phyloP scores from a whole-genome alignment of 1,139 yeast genomes.

The Yamadazyma triangularis region DNA sequence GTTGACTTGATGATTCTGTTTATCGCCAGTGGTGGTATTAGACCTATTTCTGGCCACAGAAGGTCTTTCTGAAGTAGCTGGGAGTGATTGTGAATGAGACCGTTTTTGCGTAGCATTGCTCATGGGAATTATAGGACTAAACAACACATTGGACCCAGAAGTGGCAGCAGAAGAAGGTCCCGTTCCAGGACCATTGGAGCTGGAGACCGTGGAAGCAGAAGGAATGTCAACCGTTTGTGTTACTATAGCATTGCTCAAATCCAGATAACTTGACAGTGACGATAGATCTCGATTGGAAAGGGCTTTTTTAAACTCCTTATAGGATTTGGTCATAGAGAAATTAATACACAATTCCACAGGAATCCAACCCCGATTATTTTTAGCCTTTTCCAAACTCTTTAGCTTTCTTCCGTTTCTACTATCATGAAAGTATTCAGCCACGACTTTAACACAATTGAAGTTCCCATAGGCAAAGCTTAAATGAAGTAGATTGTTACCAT shows the following conservation, averaged over 20 bases:
- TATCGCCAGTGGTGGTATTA: constrained; percentile 5
- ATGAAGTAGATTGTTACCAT: constrained; percentile 78
- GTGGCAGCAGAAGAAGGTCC: no score
- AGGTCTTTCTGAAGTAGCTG: constrained; percentile 15
- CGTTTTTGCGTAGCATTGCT: constrained; percentile 15
- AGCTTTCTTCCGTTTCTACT: constrained; percentile 25
- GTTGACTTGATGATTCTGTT: background rate
- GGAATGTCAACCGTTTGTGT: background rate
- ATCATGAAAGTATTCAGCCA: constrained; percentile 37
- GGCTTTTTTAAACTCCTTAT: constrained; percentile 16
- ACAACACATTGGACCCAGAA: constrained; percentile 23
- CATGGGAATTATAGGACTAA: constrained; percentile 35
- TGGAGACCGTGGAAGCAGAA: constrained; percentile 2
- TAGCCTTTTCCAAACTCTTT: constrained; percentile 18
- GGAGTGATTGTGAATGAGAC: constrained; percentile 35
- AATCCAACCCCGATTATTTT: constrained; percentile 63
- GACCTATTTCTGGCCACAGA: constrained; percentile 11
- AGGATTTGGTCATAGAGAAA: constrained; percentile 36
- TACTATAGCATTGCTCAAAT: background rate
- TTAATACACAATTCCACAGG: constrained; percentile 46
- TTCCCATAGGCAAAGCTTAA: constrained; percentile 76
- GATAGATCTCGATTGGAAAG: constrained; percentile 1
- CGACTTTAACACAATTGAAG: constrained; percentile 55
- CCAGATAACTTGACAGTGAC: background rate
- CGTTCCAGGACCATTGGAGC: constrained; percentile 1